Evolutionary conservation across 208 protist species (phyloP), one percentile per base, ranked within the genome.

Genomic region (Lotmaria passim): DNA sequence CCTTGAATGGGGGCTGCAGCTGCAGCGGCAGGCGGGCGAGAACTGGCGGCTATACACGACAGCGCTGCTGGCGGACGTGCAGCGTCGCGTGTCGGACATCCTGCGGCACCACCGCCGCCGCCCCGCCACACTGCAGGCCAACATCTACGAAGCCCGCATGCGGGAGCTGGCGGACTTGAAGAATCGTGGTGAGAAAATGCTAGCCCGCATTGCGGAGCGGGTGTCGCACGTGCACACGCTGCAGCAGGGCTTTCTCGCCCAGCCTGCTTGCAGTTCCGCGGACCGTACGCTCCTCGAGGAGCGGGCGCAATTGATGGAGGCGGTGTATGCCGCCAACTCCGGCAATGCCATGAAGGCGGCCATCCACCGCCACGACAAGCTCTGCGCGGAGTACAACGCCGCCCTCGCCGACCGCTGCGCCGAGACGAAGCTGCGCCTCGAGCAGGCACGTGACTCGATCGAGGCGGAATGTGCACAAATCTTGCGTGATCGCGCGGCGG

Each of bases 71-170:
- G 50, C 60, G 2, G 78, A 72, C 17, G 73, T 89, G 31, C 83
- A 93, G 44, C 73, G 68, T 43, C 77, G 87, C 24, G 88, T 81
- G 43, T 90, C 84, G 46, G 75, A 90, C 21, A 52, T 87, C 3
- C 69, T 96, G 55, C 85, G 92, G 17, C 74, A 85, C 60, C 89
- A 96, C 69, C 85, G 86, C 14, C 87, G 89, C 53, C 89, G 92
- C 8, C 85, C 89, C 3, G 88, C 92, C 14, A 75, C 84, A 33
- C 74, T 95, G 30, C 92, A 96, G 73, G 85, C 86, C 14, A 82
- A 92, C 48, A 46, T 83, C 19, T 93, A 93, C 63, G 89, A 96
- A 58, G 75, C 78, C 21, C 89, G 92, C 2, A 65, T 94, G 59
- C 89, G 92, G 19, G 83, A 93, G 75, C 75, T 96, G 52, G 84